phyloP scores from a whole-genome alignment of 2,329 filamentous ascomycete genomes.

The Apiospora pterosperma region DNA sequence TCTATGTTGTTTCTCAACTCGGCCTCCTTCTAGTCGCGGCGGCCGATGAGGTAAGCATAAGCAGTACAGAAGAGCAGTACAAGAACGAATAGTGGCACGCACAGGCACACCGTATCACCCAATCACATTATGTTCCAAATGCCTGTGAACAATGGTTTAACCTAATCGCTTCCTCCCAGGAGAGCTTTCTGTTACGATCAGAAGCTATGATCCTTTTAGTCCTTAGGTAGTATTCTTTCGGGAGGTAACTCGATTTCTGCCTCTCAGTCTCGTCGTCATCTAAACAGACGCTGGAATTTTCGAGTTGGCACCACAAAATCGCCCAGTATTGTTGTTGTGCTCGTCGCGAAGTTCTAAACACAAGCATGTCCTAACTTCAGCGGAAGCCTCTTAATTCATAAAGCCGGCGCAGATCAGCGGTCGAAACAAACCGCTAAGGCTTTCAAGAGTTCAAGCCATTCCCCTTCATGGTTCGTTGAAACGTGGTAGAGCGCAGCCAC shows the following conservation, averaged over 20 bases:
- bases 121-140: not conserved
- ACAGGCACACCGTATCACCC: not conserved
- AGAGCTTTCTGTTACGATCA: not conserved
- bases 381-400: not conserved
- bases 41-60: not conserved
- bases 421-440: not conserved
- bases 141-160: not conserved
- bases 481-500: not conserved
- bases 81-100: not conserved
- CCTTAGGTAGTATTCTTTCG: not conserved
- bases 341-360: not conserved
- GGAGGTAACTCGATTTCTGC: not conserved
- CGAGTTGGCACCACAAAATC: not conserved
- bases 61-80: too few relatives aligned
- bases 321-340: not conserved
- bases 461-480: not conserved
- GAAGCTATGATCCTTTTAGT: not conserved
- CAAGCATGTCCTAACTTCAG: not conserved
- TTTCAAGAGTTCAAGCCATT: not conserved
- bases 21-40: not conserved
- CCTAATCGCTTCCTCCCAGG: too few relatives aligned
- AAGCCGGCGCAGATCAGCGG: not conserved
- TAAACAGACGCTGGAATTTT: not conserved
- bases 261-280: not conserved
- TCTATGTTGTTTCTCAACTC: not conserved